phyloP scores from a whole-genome alignment of 1,284 basidiomycete genomes.

The Malassezia dermatis region DNA sequence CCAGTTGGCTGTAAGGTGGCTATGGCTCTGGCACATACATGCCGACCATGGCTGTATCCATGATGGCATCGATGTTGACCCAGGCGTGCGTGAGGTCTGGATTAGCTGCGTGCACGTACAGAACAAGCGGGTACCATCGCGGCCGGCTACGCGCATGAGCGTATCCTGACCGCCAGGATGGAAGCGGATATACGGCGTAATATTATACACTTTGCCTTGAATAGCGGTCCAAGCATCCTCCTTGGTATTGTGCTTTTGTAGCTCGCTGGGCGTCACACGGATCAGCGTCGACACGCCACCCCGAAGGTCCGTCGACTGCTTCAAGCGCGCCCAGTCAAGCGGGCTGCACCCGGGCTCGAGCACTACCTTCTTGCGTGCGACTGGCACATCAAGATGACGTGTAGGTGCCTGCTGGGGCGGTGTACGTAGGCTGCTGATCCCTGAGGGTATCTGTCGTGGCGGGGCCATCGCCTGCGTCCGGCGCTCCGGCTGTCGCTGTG shows the following conservation, averaged over 20 bases:
- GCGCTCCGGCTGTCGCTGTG: conserved; percentile 56
- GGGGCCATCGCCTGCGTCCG: conserved; percentile 19
- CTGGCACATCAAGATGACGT: conserved; percentile 18
- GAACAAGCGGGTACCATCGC: conserved; percentile 87
- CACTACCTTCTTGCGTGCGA: conserved; percentile 63
- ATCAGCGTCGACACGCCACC: conserved; percentile 46
- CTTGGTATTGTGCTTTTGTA: conserved; percentile 70
- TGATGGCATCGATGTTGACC: conserved; percentile 88
- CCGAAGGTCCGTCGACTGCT: conserved; percentile 54
- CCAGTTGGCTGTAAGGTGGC: background rate
- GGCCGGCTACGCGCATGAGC: conserved; percentile 86
- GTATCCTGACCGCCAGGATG: conserved; percentile 91
- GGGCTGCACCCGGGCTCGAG: conserved; percentile 83
- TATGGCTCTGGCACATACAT: conserved; percentile 58
- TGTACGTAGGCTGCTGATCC: background rate
- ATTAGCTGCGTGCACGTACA: conserved; percentile 53
- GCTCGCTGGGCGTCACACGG: conserved; percentile 69
- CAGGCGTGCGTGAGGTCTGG: conserved; percentile 59
- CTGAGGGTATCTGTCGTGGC: conserved; percentile 12
- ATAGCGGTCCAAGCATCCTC: conserved; percentile 89
- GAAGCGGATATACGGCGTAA: conserved; percentile 79
- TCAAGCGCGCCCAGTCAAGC: conserved; percentile 81
- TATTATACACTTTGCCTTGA: conserved; percentile 90
- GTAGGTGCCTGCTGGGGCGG: background rate
- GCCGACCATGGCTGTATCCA: conserved; percentile 81